Evolutionary conservation across 1,284 basidiomycete genomes (phyloP).

Genomic region (Volvariella volvacea): DNA sequence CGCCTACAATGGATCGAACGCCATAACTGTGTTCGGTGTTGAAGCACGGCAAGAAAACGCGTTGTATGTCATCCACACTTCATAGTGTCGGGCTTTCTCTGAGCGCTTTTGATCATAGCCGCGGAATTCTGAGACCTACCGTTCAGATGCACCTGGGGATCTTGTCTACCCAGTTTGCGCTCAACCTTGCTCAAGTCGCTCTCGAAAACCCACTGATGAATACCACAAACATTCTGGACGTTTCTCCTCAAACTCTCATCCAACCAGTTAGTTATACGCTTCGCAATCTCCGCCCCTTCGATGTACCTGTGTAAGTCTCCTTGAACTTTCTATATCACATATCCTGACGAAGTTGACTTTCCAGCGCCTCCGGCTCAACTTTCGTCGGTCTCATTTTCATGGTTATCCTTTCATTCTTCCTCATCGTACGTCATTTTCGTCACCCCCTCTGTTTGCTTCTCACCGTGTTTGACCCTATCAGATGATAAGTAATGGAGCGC

Average conservation of each 20-base stretch:
- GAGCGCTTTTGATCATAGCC: constrained; percentile 17
- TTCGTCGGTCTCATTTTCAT: constrained; percentile 77
- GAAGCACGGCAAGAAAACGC: constrained; percentile 40
- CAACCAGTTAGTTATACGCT: constrained; percentile 44
- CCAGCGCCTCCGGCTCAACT: constrained; percentile 56
- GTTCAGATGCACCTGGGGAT: constrained; percentile 15
- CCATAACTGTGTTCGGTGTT: constrained; percentile 23
- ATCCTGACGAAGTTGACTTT: constrained; percentile 2
- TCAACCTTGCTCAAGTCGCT: constrained; percentile 26
- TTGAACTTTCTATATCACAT: neutral
- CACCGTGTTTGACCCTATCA: constrained; percentile 16
- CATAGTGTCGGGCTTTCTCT: neutral
- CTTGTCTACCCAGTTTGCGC: constrained; percentile 26
- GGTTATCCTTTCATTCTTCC: constrained; percentile 47
- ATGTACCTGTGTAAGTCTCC: constrained; percentile 47
- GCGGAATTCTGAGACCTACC: constrained; percentile 23
- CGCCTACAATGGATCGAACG: constrained; percentile 24
- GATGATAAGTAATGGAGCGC: constrained; percentile 24
- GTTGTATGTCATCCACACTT: constrained; percentile 32
- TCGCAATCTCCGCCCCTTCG: constrained; percentile 60
- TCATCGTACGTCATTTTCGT: constrained; percentile 29
- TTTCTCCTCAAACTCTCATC: constrained; percentile 53
- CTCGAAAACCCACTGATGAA: constrained; percentile 22
- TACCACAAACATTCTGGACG: constrained; percentile 38
- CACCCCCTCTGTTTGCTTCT: constrained; percentile 16